Evolutionary conservation across 2,329 filamentous ascomycete species (phyloP), one percentile per base, ranked within the genome.

Genomic region (Apiospora phragmitis): DNA sequence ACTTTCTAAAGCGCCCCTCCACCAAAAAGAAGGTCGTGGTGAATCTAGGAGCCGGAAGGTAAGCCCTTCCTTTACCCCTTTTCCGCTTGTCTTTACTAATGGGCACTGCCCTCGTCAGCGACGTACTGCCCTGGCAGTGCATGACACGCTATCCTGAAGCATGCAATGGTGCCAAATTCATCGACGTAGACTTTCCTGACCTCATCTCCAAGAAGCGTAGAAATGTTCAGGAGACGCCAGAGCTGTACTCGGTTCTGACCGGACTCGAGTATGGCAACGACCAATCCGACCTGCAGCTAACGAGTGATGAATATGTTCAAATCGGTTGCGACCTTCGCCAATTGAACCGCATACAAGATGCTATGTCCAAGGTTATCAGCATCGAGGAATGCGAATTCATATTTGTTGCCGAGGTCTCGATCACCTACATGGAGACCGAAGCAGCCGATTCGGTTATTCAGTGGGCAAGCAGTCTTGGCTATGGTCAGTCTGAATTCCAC

Each of bases 31-130:
- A 94, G 79, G 86, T 95, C 5, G 86, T 97, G 14, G 85, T 97
- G 65, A 97, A 97, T 78, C 83, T 97, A 45, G 94, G 95, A 32
- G 97, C 94, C 84, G 95, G 95, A 80, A 97, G 94, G 94, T 95
- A 82, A 89, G 92, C 87, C 41, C 42, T 69, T 72, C 62, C 68
- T 51, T 35, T 67, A 21, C 69, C 65, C 11, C 21, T 12, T 14
- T 26, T 51, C 71, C 71, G 49, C 35, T 12, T 7, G 35, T 68
- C 14, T 16, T 24, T 24, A 38, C 21, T 43, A 43, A 26, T 45
- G 26, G 14, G 16, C 55, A 29, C 14, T 11, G 1, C 4, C 4
- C 21, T 68, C 70, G 12, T 71, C 69, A 97, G 94, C 80, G 94
- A 98, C 82, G 93, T 95, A 66, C 84, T 97, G 32, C 93, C 94